Evolutionary conservation across 331 rosid species (phyloP).

Genomic region (Erythrophleum ivorense): DNA sequence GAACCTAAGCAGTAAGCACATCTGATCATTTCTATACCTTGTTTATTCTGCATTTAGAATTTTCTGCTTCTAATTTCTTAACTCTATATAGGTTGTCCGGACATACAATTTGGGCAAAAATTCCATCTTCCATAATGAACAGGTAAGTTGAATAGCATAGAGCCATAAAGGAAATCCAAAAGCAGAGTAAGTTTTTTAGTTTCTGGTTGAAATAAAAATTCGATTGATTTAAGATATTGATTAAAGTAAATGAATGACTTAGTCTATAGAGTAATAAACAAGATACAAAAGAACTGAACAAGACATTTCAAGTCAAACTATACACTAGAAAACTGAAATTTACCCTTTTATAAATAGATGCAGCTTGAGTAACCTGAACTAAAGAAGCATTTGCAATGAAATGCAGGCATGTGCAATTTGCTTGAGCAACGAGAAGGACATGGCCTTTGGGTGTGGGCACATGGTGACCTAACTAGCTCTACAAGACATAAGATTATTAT

Average conservation of each 20-base stretch:
- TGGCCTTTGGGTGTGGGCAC: slow-evolving; percentile 86
- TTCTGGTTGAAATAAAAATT: background rate
- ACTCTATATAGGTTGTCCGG: background rate
- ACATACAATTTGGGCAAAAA: background rate
- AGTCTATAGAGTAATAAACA: too few species aligned
- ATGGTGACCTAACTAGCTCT: slow-evolving; percentile 54
- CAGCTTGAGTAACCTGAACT: background rate
- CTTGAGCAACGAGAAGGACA: slow-evolving; percentile 65
- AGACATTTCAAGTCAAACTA: too few species aligned
- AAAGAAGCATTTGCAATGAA: background rate
- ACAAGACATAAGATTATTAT: background rate
- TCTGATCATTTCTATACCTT: background rate
- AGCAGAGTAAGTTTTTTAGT: background rate
- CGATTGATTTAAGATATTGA: background rate
- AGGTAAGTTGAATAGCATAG: background rate
- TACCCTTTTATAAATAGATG: background rate
- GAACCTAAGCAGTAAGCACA: too few species aligned
- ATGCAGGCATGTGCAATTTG: slow-evolving; percentile 73
- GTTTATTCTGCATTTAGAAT: background rate
- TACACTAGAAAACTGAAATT: too few species aligned
- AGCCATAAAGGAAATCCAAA: background rate
- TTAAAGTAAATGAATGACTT: too few species aligned
- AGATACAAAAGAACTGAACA: too few species aligned
- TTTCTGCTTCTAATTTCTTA: background rate
- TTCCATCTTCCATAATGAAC: background rate